phyloP scores from a whole-genome alignment of 495 filamentous ascomycete genomes.

The Tuber borchii region DNA sequence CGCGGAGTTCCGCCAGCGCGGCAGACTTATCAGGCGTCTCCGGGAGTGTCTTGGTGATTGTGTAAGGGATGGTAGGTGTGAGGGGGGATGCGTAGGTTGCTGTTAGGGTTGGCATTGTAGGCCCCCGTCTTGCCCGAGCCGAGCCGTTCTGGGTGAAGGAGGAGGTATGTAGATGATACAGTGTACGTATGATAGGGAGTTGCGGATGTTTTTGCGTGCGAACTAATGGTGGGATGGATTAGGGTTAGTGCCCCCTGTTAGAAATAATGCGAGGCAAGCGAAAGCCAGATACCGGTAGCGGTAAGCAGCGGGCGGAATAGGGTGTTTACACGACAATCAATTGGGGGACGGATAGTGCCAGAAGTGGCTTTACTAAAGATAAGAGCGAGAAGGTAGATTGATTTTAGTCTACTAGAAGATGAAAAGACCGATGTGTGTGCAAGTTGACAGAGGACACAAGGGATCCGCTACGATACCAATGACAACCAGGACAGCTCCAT shows the following conservation, averaged over 20 bases:
- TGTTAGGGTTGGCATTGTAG: constrained; percentile 42
- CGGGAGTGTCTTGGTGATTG: constrained; percentile 46
- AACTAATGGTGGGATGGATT: not conserved
- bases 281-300: too few relatives aligned
- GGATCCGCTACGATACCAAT: too few relatives aligned
- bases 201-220: not conserved
- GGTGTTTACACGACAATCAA: too few relatives aligned
- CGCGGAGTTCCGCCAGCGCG: constrained; percentile 63
- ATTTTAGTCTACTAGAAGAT: too few relatives aligned
- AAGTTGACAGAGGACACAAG: too few relatives aligned
- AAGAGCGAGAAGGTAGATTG: too few relatives aligned
- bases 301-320: too few relatives aligned
- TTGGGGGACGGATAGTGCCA: too few relatives aligned
- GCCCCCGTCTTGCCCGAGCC: not conserved
- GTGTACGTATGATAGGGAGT: not conserved
- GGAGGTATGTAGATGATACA: not conserved
- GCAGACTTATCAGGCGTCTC: constrained; percentile 51
- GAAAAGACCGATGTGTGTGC: too few relatives aligned
- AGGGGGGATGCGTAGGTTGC: constrained; percentile 58
- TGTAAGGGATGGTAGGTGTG: constrained; percentile 45
- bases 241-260: not conserved
- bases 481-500: too few relatives aligned
- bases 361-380: too few relatives aligned
- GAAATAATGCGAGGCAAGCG: too few relatives aligned
- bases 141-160: not conserved